Evolutionary conservation across 441 rosid genomes (phyloP).

Genomic region (Iberis amara): DNA sequence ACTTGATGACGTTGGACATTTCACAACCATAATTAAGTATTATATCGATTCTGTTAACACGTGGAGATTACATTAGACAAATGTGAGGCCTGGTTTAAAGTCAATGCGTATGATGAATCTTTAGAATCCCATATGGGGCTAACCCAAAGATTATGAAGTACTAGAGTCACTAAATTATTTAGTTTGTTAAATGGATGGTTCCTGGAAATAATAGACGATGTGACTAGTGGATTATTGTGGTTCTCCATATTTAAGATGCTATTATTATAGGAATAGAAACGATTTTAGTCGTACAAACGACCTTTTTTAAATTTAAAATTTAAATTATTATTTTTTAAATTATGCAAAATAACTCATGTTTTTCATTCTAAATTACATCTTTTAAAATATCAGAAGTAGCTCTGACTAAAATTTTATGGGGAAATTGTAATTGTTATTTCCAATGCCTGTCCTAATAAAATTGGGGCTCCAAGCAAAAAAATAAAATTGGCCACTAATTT

Average conservation of each 20-base stretch:
- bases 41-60: background rate
- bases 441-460: no score
- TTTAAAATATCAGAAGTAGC: no score
- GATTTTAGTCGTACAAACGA: no score
- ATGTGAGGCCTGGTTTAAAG: background rate
- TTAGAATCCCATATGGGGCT: background rate
- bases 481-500: no score
- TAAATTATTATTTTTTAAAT: no score
- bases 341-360: no score
- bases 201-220: background rate
- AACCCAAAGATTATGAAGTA: background rate
- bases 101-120: background rate
- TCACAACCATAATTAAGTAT: background rate
- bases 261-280: no score
- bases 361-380: no score
- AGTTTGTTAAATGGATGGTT: background rate
- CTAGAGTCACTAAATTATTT: background rate
- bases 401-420: no score
- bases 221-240: constrained; percentile 11
- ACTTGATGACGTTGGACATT: background rate
- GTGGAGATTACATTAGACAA: background rate
- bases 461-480: no score
- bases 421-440: no score
- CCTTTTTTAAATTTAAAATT: no score
- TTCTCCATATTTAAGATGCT: background rate